phyloP scores from a whole-genome alignment of 2,329 filamentous ascomycete species.

The Fusarium sp. region DNA sequence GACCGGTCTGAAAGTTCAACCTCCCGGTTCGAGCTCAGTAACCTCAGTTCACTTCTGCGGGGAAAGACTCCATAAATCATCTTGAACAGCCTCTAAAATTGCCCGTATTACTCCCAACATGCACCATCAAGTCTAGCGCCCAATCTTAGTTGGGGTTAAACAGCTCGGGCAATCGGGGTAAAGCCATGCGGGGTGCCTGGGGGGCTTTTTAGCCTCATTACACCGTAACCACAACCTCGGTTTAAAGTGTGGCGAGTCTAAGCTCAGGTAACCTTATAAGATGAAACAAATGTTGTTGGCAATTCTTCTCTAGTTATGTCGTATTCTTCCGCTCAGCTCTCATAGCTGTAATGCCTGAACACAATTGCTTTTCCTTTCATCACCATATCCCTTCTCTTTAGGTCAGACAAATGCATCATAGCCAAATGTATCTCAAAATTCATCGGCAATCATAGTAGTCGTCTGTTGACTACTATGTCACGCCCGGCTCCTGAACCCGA shows the following conservation, averaged over 20 bases:
- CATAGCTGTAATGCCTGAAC: background rate
- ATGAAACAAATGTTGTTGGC: constrained; percentile 20
- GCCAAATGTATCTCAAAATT: background rate
- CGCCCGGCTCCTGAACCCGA: background rate
- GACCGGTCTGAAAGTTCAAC: constrained; percentile 13
- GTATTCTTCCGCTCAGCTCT: constrained; percentile 4
- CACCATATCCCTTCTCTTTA: background rate
- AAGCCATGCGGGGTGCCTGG: constrained; percentile 36
- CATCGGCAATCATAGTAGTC: background rate
- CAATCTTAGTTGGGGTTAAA: constrained; percentile 15
- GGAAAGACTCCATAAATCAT: constrained; percentile 24
- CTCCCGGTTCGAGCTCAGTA: background rate
- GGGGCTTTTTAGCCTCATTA: constrained; percentile 4
- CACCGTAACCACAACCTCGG: constrained; percentile 29
- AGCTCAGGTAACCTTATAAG: background rate
- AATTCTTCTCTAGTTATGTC: constrained; percentile 21
- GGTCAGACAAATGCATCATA: background rate
- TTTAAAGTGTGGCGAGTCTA: constrained; percentile 22
- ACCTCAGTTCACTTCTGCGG: constrained; percentile 20
- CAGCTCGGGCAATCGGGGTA: constrained; percentile 42
- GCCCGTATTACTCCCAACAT: constrained; percentile 34
- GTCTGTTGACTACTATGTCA: background rate
- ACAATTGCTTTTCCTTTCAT: background rate
- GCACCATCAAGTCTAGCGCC: constrained; percentile 8
- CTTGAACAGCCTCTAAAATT: constrained; percentile 33